Percentiles rank a stretch among this genome's conserved stretches.
phyloP scores from a whole-genome alignment of 179 eudicot genomes.

The Heliamphora pulchella region DNA sequence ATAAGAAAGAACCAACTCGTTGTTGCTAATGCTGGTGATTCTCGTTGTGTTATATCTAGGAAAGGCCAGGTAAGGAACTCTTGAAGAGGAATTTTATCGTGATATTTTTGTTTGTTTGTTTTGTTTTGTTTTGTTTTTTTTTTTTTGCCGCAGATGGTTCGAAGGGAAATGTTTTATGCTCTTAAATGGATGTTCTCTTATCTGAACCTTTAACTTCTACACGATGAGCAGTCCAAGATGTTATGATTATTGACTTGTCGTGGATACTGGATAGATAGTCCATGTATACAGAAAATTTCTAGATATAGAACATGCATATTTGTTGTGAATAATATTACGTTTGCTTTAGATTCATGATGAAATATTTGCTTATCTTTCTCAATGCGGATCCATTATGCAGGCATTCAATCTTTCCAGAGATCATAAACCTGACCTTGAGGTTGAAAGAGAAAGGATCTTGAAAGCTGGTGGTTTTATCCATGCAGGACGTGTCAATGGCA shows the following conservation, averaged over 20 bases:
- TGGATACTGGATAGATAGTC: not conserved
- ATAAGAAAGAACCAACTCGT: constrained; percentile 45
- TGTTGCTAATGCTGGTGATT: constrained; percentile 92
- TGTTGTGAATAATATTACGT: not conserved
- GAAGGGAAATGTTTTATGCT: not conserved
- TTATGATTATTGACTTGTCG: not conserved
- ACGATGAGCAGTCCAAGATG: not conserved
- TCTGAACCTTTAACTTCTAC: not conserved
- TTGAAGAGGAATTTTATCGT: not conserved
- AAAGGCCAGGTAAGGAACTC: constrained; percentile 59
- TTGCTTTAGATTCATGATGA: not conserved
- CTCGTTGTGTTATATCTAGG: constrained; percentile 74
- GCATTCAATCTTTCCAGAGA: constrained; percentile 95
- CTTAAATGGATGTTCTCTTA: not conserved
- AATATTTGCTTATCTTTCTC: not conserved
- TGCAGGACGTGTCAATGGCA: constrained; percentile 94
- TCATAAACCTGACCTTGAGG: constrained; percentile 93
- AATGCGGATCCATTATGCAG: constrained; percentile 29
- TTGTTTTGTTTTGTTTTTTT: too few species aligned
- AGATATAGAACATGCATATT: not conserved
- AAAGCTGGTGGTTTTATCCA: constrained; percentile 98
- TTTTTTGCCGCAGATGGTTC: not conserved
- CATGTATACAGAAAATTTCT: not conserved
- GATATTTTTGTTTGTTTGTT: not conserved
- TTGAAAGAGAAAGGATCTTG: constrained; percentile 79